Percentiles rank a stretch among this genome's conserved stretches.
phyloP scores from a whole-genome alignment of 352 stramenopile genomes.

The Phytophthora sansomeana region DNA sequence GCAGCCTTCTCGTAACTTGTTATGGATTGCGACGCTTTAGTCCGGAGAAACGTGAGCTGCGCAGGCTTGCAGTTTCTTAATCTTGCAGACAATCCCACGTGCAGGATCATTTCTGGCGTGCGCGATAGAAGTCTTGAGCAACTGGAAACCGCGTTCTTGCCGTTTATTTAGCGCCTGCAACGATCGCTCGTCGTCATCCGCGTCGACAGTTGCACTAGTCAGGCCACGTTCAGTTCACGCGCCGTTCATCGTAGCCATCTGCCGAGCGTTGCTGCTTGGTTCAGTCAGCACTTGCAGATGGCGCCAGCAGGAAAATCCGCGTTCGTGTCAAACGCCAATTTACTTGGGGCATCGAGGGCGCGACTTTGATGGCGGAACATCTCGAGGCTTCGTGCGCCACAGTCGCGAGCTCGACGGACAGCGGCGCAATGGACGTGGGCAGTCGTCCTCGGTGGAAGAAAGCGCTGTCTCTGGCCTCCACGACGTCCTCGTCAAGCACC shows the following conservation, averaged over 20 bases:
- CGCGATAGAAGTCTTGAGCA: no score
- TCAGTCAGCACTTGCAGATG: conserved; percentile 7
- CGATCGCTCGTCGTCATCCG: neutral
- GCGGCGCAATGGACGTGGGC: conserved; percentile 17
- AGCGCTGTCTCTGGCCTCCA: conserved; percentile 35
- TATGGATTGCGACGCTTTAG: no score
- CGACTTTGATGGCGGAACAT: neutral
- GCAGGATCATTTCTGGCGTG: no score
- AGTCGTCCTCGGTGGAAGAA: conserved; percentile 37
- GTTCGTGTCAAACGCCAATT: conserved; percentile 18
- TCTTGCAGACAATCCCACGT: no score
- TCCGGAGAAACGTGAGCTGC: no score
- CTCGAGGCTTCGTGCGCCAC: conserved; percentile 28
- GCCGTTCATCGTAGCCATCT: neutral
- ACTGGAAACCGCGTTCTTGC: neutral
- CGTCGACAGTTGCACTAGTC: conserved; percentile 8
- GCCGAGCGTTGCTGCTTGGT: conserved; percentile 4
- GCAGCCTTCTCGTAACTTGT: no score
- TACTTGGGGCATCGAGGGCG: conserved; percentile 1
- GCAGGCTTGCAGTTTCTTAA: no score
- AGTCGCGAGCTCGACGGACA: conserved; percentile 24
- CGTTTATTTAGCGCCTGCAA: neutral
- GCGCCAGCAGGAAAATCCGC: conserved; percentile 22
- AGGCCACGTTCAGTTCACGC: conserved; percentile 8
- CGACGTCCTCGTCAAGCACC: conserved; percentile 18